A percentile compares a stretch with the other conserved stretches of the same genome.
phyloP scores from a whole-genome alignment of 345 rosid genomes.

The Nephelium lappaceum region DNA sequence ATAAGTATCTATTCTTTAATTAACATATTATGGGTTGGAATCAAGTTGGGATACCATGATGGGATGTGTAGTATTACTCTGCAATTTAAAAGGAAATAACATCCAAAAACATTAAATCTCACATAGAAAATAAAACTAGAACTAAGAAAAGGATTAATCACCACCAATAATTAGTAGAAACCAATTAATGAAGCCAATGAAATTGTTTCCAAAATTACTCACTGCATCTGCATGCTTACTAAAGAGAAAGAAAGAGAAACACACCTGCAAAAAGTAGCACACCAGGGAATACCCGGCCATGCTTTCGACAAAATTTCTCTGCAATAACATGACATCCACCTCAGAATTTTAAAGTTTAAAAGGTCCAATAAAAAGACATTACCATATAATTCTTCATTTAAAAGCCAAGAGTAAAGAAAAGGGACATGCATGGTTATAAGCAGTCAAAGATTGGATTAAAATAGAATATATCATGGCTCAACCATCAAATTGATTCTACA shows the following conservation, averaged over 20 bases:
- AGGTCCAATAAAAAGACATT: not conserved
- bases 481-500: not conserved
- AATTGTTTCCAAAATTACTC: not conserved
- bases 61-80: no score
- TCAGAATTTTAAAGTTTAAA: conserved; percentile 3
- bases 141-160: not conserved
- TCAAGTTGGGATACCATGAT: no score
- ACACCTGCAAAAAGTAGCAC: conserved; percentile 97
- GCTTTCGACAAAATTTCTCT: conserved; percentile 99
- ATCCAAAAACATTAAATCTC: not conserved
- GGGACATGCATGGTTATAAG: not conserved
- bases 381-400: not conserved
- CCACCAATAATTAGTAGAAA: not conserved
- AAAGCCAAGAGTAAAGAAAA: not conserved
- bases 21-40: no score
- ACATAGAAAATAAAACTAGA: not conserved
- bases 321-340: conserved; percentile 32
- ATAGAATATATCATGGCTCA: not conserved
- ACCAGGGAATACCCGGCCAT: conserved; percentile 99
- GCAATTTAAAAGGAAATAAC: no score
- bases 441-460: not conserved
- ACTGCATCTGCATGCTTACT: not conserved
- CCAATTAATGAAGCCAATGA: not conserved
- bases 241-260: not conserved
- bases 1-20: no score